phyloP scores from a whole-genome alignment of 352 stramenopile genomes.

The Phytophthora gonapodyides region DNA sequence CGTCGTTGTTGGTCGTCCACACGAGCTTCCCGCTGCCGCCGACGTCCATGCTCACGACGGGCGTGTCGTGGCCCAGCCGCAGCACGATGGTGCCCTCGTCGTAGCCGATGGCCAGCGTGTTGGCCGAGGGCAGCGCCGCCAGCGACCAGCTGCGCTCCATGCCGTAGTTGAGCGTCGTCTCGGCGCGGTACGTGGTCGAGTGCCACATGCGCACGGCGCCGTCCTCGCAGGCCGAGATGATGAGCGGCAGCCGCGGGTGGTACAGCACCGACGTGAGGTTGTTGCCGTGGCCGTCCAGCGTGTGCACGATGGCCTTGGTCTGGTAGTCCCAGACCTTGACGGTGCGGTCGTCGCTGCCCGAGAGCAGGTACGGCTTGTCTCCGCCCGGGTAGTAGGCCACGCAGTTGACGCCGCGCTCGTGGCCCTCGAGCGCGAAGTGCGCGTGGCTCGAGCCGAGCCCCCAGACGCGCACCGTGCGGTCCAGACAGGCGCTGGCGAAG shows the following conservation, averaged over 20 bases:
- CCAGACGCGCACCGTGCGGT: constrained; percentile 97
- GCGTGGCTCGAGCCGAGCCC: constrained; percentile 91
- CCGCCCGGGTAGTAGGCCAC: constrained; percentile 99
- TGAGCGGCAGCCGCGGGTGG: constrained; percentile 98
- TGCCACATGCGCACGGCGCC: constrained; percentile 95
- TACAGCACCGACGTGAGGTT: constrained; percentile 99
- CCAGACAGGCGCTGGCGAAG: constrained; percentile 97
- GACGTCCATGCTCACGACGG: constrained; percentile 97
- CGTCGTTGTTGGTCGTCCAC: constrained; percentile 98
- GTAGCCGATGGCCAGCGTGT: constrained; percentile 95
- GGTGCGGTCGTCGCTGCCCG: constrained; percentile 95
- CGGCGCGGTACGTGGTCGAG: constrained; percentile 94
- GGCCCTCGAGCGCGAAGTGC: constrained; percentile 92
- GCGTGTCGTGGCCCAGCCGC: constrained; percentile 97
- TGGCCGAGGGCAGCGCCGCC: constrained; percentile 77
- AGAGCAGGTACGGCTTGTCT: constrained; percentile 99
- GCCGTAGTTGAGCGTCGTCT: constrained; percentile 99
- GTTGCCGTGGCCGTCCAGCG: constrained; percentile 98
- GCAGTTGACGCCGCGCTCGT: constrained; percentile 98
- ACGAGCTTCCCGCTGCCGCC: constrained; percentile 95
- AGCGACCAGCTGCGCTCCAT: constrained; percentile 98
- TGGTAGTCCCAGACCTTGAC: constrained; percentile 99
- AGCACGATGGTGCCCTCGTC: constrained; percentile 96
- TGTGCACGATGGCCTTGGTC: constrained; percentile 99
- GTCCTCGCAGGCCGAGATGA: constrained; percentile 98